These are phyloP conservation scores for Beauveria australis DNA, from an alignment of 2,329 filamentous ascomycete species.

Conservation along the genomic window DNA sequence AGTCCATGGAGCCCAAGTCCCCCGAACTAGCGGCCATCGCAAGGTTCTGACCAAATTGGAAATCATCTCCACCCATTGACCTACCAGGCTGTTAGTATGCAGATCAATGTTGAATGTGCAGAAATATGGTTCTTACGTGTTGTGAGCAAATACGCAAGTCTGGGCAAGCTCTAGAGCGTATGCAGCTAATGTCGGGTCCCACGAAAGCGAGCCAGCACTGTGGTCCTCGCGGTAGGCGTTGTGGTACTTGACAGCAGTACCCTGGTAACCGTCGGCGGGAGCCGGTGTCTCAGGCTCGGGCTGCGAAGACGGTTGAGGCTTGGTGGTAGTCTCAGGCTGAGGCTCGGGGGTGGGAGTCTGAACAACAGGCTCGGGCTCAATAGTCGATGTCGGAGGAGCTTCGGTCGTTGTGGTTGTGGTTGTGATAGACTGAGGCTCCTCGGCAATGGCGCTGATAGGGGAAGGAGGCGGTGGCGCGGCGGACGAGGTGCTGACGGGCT, in stretches of 20 bases:
- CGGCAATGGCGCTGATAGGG: slow-evolving; percentile 1
- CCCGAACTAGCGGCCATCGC: slow-evolving; percentile 50
- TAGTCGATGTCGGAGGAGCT: slow-evolving; percentile 4
- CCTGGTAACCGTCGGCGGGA: slow-evolving; percentile 22
- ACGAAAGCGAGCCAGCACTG: slow-evolving; percentile 56
- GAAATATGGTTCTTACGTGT: slow-evolving; percentile 49
- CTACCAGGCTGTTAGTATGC: slow-evolving; percentile 32
- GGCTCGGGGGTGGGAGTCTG: slow-evolving; percentile 12
- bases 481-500: slow-evolving; percentile 16
- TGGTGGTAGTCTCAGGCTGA: background rate
- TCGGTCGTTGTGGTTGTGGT: slow-evolving; percentile 8
- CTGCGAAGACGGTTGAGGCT: background rate
- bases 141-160: slow-evolving; percentile 65
- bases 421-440: slow-evolving; percentile 8
- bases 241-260: slow-evolving; percentile 60
- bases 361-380: slow-evolving; percentile 11
- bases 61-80: slow-evolving; percentile 38
- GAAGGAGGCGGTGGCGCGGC: slow-evolving; percentile 13
- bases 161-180: slow-evolving; percentile 56
- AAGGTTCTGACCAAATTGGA: slow-evolving; percentile 82
- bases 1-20: slow-evolving; percentile 23
- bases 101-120: background rate
- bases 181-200: slow-evolving; percentile 54
- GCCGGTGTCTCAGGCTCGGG: background rate
- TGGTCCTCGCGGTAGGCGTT: slow-evolving; percentile 83